Conservation (phyloP, 148 eudicot species). For the Camellia granthamiana region DNA sequence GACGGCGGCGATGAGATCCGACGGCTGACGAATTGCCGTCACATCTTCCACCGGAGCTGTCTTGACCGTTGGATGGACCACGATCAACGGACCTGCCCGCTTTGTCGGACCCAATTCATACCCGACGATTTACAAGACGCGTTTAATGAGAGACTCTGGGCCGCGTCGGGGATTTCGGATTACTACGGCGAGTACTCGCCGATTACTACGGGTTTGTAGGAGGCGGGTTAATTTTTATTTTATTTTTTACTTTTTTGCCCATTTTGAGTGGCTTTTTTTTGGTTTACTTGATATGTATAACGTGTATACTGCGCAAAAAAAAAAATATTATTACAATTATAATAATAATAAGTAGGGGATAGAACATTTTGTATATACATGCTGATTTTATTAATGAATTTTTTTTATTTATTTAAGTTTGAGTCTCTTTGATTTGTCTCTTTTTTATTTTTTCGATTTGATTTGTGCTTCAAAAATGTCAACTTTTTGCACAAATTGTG, state of each 20-base stretch:
- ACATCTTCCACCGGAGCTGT: conserved; percentile 49
- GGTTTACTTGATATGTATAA: neutral
- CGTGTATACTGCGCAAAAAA: neutral
- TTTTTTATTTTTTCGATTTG: too few species aligned
- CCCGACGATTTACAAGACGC: conserved; percentile 50
- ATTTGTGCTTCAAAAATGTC: too few species aligned
- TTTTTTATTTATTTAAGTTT: too few species aligned
- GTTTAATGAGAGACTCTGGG: conserved; percentile 59
- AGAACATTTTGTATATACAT: neutral
- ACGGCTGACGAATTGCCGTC: conserved; percentile 48
- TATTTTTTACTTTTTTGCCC: neutral
- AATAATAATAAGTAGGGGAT: neutral
- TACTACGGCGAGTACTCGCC: conserved; percentile 55
- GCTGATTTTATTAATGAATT: too few species aligned
- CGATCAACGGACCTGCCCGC: conserved; percentile 67
- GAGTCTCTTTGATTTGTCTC: too few species aligned
- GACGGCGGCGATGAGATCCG: conserved; percentile 52
- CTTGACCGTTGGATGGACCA: conserved; percentile 82
- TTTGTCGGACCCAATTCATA: conserved; percentile 53
- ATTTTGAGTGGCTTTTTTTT: neutral
- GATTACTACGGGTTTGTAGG: conserved; percentile 30
- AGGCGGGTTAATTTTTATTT: neutral
- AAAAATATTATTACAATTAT: too few species aligned
- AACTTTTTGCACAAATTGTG: too few species aligned
- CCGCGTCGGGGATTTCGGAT: conserved; percentile 50